A percentile compares a stretch with the other conserved stretches of the same genome.
Evolutionary conservation across 1,284 basidiomycete genomes (phyloP).

Genomic region (Pseudozyma pruni): DNA sequence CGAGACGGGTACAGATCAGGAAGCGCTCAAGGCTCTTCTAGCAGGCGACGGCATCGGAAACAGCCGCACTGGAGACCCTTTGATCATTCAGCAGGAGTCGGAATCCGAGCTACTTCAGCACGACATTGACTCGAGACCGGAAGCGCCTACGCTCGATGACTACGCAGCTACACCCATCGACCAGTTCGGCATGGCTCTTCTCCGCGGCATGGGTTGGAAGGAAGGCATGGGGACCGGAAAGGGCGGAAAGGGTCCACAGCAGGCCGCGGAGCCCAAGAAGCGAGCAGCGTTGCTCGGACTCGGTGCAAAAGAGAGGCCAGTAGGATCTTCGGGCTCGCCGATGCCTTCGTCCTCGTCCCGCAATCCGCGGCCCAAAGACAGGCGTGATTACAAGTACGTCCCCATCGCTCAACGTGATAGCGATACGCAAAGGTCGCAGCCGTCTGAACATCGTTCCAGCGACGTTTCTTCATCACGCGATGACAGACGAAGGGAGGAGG

Average conservation of each 20-base stretch:
- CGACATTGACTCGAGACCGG: conserved; percentile 61
- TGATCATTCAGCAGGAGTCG: conserved; percentile 47
- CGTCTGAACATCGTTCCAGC: conserved; percentile 7
- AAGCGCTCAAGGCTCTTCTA: conserved; percentile 50
- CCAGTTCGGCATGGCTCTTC: conserved; percentile 90
- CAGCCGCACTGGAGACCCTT: neutral
- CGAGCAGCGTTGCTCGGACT: conserved; percentile 61
- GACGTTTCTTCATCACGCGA: conserved; percentile 22
- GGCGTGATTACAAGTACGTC: conserved; percentile 78
- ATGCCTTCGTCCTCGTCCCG: conserved; percentile 69
- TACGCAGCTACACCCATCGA: conserved; percentile 90
- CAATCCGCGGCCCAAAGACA: conserved; percentile 63
- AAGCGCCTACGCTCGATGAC: conserved; percentile 78
- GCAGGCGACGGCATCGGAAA: conserved; percentile 17
- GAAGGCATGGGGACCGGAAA: conserved; percentile 77
- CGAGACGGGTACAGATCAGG: conserved; percentile 26
- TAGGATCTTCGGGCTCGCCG: conserved; percentile 3
- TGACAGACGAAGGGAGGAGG: conserved; percentile 36
- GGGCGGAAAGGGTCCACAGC: conserved; percentile 52
- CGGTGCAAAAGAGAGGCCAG: conserved; percentile 60
- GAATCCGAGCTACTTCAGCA: conserved; percentile 56
- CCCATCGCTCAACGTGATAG: conserved; percentile 77
- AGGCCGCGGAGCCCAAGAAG: conserved; percentile 58
- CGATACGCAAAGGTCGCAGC: conserved; percentile 2
- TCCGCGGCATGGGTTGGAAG: conserved; percentile 97